Evolutionary conservation across 176 grass and related monocot species (phyloP).

Genomic region (Rhynchospora tenuis): DNA sequence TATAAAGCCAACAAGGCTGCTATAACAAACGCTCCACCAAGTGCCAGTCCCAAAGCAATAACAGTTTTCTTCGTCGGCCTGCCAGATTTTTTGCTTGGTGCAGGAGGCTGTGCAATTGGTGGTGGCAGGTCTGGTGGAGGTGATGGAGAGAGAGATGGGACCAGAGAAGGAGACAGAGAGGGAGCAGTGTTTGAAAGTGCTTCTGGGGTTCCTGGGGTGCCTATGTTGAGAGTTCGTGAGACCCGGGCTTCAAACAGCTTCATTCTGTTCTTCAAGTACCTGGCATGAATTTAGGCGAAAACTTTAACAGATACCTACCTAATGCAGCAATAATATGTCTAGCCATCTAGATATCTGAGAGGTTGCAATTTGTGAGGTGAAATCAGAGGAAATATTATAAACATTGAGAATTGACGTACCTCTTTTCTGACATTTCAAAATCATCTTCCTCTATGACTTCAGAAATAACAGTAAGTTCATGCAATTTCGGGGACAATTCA

Average conservation of each 20-base stretch:
- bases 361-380: not conserved
- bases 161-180: not conserved
- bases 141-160: too few species aligned
- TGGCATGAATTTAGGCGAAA: not conserved
- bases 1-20: slow-evolving; percentile 23
- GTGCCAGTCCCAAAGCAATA: not conserved
- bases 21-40: slow-evolving; percentile 34
- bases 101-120: not conserved
- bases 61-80: not conserved
- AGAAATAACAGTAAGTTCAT: slow-evolving; percentile 22
- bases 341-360: not conserved
- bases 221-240: not conserved
- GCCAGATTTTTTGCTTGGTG: not conserved
- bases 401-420: not conserved
- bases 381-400: not conserved
- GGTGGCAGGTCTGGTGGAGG: not conserved
- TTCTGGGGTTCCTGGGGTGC: not conserved
- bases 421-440: slow-evolving; percentile 17
- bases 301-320: not conserved
- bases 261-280: not conserved
- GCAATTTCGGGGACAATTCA: slow-evolving; percentile 5
- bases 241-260: too few species aligned
- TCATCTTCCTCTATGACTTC: slow-evolving; percentile 31
- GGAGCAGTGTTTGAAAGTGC: too few species aligned
- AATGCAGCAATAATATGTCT: not conserved